Evolutionary conservation across 1,284 basidiomycete species (phyloP).

Genomic region (Cutaneotrichosporon cyanovorans): DNA sequence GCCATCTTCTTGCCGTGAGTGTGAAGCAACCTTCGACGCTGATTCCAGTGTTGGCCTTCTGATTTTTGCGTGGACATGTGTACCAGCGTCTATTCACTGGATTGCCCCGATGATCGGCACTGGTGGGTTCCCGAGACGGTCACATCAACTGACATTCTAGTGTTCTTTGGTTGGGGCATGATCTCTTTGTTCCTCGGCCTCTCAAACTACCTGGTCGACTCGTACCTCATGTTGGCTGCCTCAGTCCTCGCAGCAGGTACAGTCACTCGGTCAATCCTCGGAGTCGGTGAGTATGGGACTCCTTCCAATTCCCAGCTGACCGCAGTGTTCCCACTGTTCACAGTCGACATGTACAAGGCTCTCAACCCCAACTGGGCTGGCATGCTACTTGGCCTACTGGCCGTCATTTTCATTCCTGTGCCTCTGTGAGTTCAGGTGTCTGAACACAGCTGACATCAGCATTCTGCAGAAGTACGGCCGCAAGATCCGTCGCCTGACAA

Average conservation of each 20-base stretch:
- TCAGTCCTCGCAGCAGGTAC: conserved; percentile 62
- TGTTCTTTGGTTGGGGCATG: conserved; percentile 21
- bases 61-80: conserved; percentile 51
- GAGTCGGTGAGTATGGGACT: conserved; percentile 31
- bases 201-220: conserved; percentile 55
- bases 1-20: conserved; percentile 55
- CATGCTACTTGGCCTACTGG: conserved; percentile 27
- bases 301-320: not conserved
- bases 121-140: conserved; percentile 58
- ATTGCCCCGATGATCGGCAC: conserved; percentile 58
- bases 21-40: too few relatives aligned
- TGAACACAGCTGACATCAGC: conserved; percentile 8
- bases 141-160: conserved; percentile 38
- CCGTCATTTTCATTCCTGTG: conserved; percentile 20
- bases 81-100: conserved; percentile 53
- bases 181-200: not conserved
- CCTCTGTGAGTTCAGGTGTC: conserved; percentile 6
- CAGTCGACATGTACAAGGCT: conserved; percentile 52
- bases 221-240: conserved; percentile 50
- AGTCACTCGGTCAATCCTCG: conserved; percentile 57
- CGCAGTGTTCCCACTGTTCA: conserved; percentile 54
- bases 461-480: conserved; percentile 22
- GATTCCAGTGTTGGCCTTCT: conserved; percentile 23
- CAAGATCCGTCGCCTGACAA: conserved; percentile 20
- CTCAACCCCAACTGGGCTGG: conserved; percentile 57